Evolutionary conservation across 805 yeast species (phyloP).

Genomic region (Cephaloascus fragrans): DNA sequence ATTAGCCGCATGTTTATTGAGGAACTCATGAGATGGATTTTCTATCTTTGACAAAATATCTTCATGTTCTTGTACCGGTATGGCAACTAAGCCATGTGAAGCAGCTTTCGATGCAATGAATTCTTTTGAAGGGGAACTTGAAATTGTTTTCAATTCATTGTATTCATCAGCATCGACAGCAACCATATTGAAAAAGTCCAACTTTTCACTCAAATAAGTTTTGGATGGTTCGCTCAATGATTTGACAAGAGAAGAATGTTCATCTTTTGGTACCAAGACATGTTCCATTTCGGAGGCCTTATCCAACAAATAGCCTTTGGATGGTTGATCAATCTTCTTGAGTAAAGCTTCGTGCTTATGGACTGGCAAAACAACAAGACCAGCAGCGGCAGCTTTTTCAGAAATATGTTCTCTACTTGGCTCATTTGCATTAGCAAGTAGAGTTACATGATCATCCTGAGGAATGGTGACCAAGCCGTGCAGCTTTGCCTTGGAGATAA

Average conservation of each 20-base stretch:
- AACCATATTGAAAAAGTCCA: not conserved
- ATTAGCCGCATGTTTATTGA: slow-evolving; percentile 13
- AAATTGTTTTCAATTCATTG: slow-evolving; percentile 5
- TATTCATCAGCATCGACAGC: slow-evolving; percentile 10
- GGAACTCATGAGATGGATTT: slow-evolving; percentile 11
- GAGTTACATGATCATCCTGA: slow-evolving; percentile 3
- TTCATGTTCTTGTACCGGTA: slow-evolving; percentile 7
- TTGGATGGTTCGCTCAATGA: not conserved
- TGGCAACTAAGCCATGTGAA: slow-evolving; percentile 13
- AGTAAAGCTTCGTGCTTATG: slow-evolving; percentile 1
- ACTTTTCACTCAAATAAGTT: not conserved
- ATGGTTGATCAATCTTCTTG: slow-evolving; percentile 1
- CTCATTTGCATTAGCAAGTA: slow-evolving; percentile 6
- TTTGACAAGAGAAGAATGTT: not conserved
- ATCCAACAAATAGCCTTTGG: slow-evolving; percentile 3
- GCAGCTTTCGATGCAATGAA: slow-evolving; percentile 13
- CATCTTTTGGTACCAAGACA: not conserved
- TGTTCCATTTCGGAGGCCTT: slow-evolving; percentile 1
- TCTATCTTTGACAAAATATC: slow-evolving; percentile 8
- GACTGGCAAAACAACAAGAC: slow-evolving; percentile 3
- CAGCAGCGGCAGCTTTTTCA: slow-evolving; percentile 6
- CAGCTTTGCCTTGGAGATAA: not conserved
- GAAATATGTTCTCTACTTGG: slow-evolving; percentile 8
- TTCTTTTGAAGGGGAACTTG: slow-evolving; percentile 14
- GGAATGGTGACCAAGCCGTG: slow-evolving; percentile 14